Percentiles rank a stretch among this genome's conserved stretches.
Evolutionary conservation across 106 monocot species (phyloP).

Genomic region (Gastrodia elata): DNA sequence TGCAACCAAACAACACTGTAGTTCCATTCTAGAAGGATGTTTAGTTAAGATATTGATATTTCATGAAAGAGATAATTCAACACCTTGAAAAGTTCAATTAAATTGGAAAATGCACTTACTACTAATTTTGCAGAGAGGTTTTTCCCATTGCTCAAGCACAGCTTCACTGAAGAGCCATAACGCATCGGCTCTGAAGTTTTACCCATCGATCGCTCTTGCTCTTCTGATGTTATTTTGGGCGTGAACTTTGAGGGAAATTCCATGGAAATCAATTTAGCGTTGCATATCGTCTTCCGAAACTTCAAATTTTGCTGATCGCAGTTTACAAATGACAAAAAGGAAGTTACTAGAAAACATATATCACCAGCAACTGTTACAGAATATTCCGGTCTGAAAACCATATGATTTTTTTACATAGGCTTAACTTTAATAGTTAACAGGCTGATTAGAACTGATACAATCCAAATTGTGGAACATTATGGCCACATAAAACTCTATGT

Average conservation of each 20-base stretch:
- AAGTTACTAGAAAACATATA: neutral
- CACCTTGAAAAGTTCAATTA: slow-evolving; percentile 3
- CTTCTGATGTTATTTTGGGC: slow-evolving; percentile 5
- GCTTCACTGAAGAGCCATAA: slow-evolving; percentile 32
- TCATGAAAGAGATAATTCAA: neutral
- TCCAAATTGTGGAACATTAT: too few species aligned
- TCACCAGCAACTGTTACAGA: neutral
- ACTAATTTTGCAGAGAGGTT: slow-evolving; percentile 75
- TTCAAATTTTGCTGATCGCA: slow-evolving; percentile 31
- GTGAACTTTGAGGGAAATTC: slow-evolving; percentile 20
- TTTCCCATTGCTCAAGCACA: slow-evolving; percentile 64
- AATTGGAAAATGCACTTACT: slow-evolving; percentile 37
- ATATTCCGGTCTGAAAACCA: neutral
- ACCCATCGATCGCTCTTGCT: slow-evolving; percentile 10
- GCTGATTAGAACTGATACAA: too few species aligned
- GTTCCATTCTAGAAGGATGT: neutral
- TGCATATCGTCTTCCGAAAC: slow-evolving; percentile 33
- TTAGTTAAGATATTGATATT: neutral
- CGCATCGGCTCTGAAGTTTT: slow-evolving; percentile 10
- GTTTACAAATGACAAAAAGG: slow-evolving; percentile 1
- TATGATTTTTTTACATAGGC: neutral
- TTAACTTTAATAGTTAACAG: too few species aligned
- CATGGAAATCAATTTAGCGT: slow-evolving; percentile 65
- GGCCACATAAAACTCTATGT: too few species aligned
- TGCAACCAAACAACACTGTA: too few species aligned